These are phyloP conservation scores for Cenchrus fungigraminus DNA, from an alignment of 176 grass and related monocot genomes.

Conservation along the genomic window DNA sequence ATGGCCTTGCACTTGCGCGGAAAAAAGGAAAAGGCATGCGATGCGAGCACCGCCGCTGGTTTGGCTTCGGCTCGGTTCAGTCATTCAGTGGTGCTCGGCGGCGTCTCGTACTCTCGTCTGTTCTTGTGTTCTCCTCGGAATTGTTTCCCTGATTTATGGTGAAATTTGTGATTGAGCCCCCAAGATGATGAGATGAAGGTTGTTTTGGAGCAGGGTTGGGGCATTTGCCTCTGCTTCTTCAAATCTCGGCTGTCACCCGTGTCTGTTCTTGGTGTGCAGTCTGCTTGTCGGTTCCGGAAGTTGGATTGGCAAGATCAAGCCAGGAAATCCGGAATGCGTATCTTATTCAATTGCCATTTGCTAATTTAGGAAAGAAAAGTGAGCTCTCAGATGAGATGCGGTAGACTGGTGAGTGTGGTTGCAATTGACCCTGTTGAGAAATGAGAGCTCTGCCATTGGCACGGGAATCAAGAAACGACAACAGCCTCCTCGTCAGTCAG, in stretches of 20 bases:
- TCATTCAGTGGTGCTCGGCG: background rate
- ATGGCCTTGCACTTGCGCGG: conserved; percentile 30
- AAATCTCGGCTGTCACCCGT: background rate
- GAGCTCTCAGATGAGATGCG: background rate
- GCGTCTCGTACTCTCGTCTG: background rate
- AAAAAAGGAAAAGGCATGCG: conserved; percentile 6
- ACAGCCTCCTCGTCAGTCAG: background rate
- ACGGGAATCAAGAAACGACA: conserved; percentile 13
- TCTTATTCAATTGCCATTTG: background rate
- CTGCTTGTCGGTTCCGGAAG: background rate
- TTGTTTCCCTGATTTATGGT: background rate
- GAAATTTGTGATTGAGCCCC: background rate
- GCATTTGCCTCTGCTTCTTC: background rate
- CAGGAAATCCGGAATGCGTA: background rate
- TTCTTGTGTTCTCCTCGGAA: background rate
- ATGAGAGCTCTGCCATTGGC: conserved; percentile 8
- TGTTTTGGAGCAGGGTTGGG: background rate
- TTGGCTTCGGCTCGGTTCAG: background rate
- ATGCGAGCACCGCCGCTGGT: background rate
- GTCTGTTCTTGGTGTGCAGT: background rate
- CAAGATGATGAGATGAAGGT: too few relatives aligned
- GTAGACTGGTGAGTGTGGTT: too few relatives aligned
- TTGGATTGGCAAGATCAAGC: background rate
- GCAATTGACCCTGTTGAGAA: too few relatives aligned
- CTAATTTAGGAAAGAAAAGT: conserved; percentile 13